Conservation (phyloP, 805 yeast species). For the Candida orba region DNA sequence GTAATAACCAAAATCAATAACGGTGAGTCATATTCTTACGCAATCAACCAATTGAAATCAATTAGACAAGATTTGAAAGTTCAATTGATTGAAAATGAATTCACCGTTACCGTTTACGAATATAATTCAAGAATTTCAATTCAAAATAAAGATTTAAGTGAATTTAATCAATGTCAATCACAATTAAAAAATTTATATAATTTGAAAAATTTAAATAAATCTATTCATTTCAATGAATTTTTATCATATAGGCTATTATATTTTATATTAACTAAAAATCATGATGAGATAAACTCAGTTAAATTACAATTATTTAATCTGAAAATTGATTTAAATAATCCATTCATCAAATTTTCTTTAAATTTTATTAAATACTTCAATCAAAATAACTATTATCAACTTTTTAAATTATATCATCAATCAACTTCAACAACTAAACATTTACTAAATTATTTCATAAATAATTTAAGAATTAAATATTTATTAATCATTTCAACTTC, state of each 20-base stretch:
- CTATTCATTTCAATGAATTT: slow-evolving; percentile 51
- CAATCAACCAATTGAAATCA: slow-evolving; percentile 87
- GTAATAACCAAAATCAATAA: slow-evolving; percentile 46
- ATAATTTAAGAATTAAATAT: slow-evolving; percentile 50
- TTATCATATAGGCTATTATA: slow-evolving; percentile 68
- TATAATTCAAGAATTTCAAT: slow-evolving; percentile 83
- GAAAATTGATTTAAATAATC: slow-evolving; percentile 13
- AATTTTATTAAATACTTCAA: slow-evolving; percentile 25
- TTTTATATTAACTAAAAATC: slow-evolving; percentile 64
- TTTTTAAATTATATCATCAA: slow-evolving; percentile 37
- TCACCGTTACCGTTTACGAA: slow-evolving; percentile 76
- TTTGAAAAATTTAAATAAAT: slow-evolving; percentile 27
- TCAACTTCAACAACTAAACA: slow-evolving; percentile 37
- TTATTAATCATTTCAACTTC: slow-evolving; percentile 49
- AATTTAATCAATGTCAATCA: slow-evolving; percentile 91
- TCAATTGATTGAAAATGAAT: slow-evolving; percentile 73
- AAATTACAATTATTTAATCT: slow-evolving; percentile 38
- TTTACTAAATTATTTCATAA: slow-evolving; percentile 46
- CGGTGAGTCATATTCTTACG: slow-evolving; percentile 58
- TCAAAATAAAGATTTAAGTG: slow-evolving; percentile 80
- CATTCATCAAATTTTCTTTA: slow-evolving; percentile 21
- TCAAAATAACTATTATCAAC: slow-evolving; percentile 43
- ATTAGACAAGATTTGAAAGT: slow-evolving; percentile 90
- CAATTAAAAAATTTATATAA: slow-evolving; percentile 62
- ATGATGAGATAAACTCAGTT: slow-evolving; percentile 23